These are phyloP conservation scores for Rhizopogon vinicolor DNA, from an alignment of 768 basidiomycete genomes.

Conservation along the genomic window DNA sequence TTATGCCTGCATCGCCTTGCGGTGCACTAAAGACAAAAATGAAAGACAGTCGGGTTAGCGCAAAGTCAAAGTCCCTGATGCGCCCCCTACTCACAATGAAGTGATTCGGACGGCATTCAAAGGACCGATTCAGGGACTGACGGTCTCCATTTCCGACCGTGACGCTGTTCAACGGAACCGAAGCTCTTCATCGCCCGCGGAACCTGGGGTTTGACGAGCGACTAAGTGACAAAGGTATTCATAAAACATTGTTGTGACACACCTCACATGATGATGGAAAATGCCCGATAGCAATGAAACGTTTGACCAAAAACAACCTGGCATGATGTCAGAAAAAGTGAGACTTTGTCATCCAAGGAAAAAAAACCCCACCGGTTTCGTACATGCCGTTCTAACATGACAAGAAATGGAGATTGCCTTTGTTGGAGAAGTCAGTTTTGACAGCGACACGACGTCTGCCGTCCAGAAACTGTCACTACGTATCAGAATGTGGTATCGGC, in stretches of 20 bases:
- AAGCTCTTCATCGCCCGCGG: not conserved
- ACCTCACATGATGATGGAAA: not conserved
- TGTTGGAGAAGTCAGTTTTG: not conserved
- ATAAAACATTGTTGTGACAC: not conserved
- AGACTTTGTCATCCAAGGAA: not conserved
- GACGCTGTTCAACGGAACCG: not conserved
- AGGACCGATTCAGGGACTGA: slow-evolving; percentile 7
- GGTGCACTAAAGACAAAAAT: not conserved
- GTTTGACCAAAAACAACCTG: slow-evolving; percentile 1
- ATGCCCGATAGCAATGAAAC: not conserved
- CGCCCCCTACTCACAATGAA: not conserved
- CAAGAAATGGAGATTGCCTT: not conserved
- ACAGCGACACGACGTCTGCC: slow-evolving; percentile 1
- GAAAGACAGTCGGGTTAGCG: not conserved
- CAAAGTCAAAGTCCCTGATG: not conserved
- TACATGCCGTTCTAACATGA: not conserved
- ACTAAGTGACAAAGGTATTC: not conserved
- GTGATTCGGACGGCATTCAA: slow-evolving; percentile 1
- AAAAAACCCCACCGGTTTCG: slow-evolving; percentile 1
- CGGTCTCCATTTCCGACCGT: not conserved
- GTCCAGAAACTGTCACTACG: not conserved
- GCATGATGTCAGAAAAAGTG: not conserved
- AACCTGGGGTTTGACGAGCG: not conserved
- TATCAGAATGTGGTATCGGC: not conserved
- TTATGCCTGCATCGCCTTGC: slow-evolving; percentile 1